phyloP scores from a whole-genome alignment of 495 filamentous ascomycete species.

The Penicillium taxi region DNA sequence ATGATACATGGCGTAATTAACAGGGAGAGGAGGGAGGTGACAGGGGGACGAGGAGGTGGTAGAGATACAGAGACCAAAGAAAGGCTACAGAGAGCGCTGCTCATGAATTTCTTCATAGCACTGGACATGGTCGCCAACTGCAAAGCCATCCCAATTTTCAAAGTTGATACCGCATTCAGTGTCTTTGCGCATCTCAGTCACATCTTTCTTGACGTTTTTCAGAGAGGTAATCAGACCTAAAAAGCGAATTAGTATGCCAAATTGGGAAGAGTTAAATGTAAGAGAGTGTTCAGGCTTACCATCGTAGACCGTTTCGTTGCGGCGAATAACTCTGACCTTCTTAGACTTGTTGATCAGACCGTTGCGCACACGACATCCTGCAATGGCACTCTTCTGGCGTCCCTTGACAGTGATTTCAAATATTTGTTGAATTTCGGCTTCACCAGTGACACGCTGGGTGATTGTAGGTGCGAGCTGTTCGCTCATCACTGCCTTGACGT shows the following conservation, averaged over 20 bases:
- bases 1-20: conserved; percentile 13
- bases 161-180: conserved; percentile 89
- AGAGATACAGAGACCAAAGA: background rate
- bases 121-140: conserved; percentile 78
- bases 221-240: conserved; percentile 68
- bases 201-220: conserved; percentile 88
- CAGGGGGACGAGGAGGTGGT: background rate
- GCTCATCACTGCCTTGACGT: conserved; percentile 61
- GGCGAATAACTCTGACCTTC: conserved; percentile 67
- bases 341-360: conserved; percentile 54
- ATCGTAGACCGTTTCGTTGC: conserved; percentile 61
- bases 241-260: conserved; percentile 1
- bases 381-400: conserved; percentile 60
- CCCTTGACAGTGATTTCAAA: conserved; percentile 79
- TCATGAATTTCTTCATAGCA: conserved; percentile 71
- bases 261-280: background rate
- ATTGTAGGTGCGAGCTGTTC: conserved; percentile 58
- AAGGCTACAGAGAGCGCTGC: conserved; percentile 47
- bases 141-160: conserved; percentile 66
- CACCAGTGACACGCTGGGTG: conserved; percentile 64
- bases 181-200: conserved; percentile 80
- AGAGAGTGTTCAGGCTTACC: conserved; percentile 49
- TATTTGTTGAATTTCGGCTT: conserved; percentile 75
- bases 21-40: conserved; percentile 4
- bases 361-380: conserved; percentile 82